Base-by-base conservation (phyloP, 345 rosid genomes). In the Euclidium syriacum region DNA sequence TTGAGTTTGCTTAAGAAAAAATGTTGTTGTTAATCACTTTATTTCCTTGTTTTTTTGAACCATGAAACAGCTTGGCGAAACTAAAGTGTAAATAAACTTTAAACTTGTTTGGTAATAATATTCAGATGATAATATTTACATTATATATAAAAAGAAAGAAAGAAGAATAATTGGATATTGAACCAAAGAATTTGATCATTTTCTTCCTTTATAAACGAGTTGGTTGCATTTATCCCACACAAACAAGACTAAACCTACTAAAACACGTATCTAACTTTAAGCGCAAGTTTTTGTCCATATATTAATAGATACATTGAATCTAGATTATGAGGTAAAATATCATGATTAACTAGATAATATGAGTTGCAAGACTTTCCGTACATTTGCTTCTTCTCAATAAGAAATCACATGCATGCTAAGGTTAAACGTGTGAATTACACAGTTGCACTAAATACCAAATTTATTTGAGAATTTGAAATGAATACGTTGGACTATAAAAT, bases 361-460 rank as follows among this genome's bases (percentile, higher is more conserved):
- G 17, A 39, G 26, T n/a, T 46, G 61, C 25, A 44, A 33, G 61
- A 25, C 25, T 26, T 46, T 19, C 44, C 48, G 49, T 55, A 16
- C 17, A 32, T 17, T 38, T 50, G 50, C 30, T 30, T 39, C 20
- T 58, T 58, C 40, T 48, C 50, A 42, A 34, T 30, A 23, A 29
- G 17, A 22, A 49, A 56, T n/a, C 34, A 40, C 65, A 49, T 67
- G 34, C 20, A 20, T 26, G 46, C 4, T 9, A 18, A 49, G 35
- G 24, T 11, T 57, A 57, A 38, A 57, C 64, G 51, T 67, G 71
- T 47, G 58, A 27, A 56, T 33, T 23, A 46, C 23, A 46, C 23
- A 34, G 8, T 14, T 32, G 19, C 36, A 16, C 26, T 25, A 18
- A 33, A 32, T 18, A 24, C 7, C 34, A 54, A 53, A 9, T 42